Base-by-base conservation (phyloP, 2,329 filamentous ascomycete species). In the Sporothrix schenckii region DNA sequence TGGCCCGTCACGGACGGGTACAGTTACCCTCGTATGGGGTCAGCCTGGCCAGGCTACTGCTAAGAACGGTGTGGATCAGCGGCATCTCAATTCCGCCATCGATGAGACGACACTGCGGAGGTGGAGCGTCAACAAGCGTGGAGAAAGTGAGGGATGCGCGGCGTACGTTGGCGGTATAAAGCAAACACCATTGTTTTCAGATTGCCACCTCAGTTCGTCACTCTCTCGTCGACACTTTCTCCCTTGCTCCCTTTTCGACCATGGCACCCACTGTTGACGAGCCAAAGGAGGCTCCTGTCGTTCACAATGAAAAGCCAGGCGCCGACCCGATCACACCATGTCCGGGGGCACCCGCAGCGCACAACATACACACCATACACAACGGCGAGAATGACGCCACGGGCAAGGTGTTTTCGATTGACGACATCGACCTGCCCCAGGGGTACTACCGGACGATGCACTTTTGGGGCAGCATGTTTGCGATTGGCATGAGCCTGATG, bases 401-500 rank as follows among this genome's bases (percentile, higher is more conserved):
- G 3, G 70, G 67, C 27, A 65, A 68, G 2, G 54, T 68, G 10
- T 72, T 72, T n/a, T 69, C 52, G 3, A 53, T 69, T 13, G 60
- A 72, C 50, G 69, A 72, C 24, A 44, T 34, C 7, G 66, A 52
- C 44, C 52, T 70, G 21, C 72, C 72, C n/a, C 53, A 52, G 50
- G 68, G 72, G 11, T 73, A 71, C 66, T 72, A 66, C 47, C 66
- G 41, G 24, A 72, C 68, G 14, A 30, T 39, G 19, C 69, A 69
- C 56, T 60, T 60, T 14, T 60, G 73, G 16, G 70, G 70, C n/a
- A 70, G 69, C 21, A 72, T 74, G 71, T 52, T 70, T 13, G 71
- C 61, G 4, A 72, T 72, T 34, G 72, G 72, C 5, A 66, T 72
- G 16, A 72, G 71, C 10, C 72, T 78, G 52, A 74, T 76, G 65